These are phyloP conservation scores for Tylopilus sp. DNA, from an alignment of 1,284 basidiomycete species.

Conservation along the genomic window DNA sequence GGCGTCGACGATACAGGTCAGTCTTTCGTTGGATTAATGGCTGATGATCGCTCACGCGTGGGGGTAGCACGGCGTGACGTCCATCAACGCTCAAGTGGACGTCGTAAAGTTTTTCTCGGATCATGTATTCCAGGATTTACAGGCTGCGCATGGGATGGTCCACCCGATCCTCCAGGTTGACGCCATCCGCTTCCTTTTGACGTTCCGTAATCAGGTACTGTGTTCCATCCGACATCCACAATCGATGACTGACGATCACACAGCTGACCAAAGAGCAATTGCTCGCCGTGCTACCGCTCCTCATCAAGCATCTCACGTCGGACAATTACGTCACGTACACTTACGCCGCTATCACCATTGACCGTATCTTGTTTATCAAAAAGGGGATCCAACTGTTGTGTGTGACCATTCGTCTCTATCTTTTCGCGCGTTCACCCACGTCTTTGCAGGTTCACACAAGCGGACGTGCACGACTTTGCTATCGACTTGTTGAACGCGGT, in stretches of 20 bases:
- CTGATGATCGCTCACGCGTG: not conserved
- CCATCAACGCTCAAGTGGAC: conserved; percentile 88
- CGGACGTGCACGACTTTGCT: conserved; percentile 83
- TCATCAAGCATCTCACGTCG: conserved; percentile 82
- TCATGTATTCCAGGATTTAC: conserved; percentile 86
- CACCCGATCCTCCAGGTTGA: conserved; percentile 95
- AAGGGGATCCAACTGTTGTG: conserved; percentile 66
- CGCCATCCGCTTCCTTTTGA: conserved; percentile 91
- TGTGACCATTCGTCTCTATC: conserved; percentile 26
- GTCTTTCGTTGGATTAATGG: conserved; percentile 15
- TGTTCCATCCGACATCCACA: not conserved
- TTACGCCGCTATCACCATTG: conserved; percentile 88
- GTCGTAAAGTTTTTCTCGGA: conserved; percentile 95
- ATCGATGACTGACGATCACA: not conserved
- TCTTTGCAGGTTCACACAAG: conserved; percentile 69
- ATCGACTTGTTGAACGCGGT: conserved; percentile 74
- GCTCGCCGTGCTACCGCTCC: conserved; percentile 83
- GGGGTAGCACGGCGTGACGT: conserved; percentile 82
- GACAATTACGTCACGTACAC: conserved; percentile 85
- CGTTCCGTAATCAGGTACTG: conserved; percentile 90
- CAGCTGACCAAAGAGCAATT: conserved; percentile 94
- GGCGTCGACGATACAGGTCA: conserved; percentile 77
- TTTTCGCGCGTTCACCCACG: not conserved
- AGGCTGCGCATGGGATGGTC: conserved; percentile 63
- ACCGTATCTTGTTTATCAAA: conserved; percentile 86